Percentiles rank a stretch among this genome's conserved stretches.
phyloP scores from a whole-genome alignment of 2,329 filamentous ascomycete genomes.

The Iodosphaeria phyllophila region DNA sequence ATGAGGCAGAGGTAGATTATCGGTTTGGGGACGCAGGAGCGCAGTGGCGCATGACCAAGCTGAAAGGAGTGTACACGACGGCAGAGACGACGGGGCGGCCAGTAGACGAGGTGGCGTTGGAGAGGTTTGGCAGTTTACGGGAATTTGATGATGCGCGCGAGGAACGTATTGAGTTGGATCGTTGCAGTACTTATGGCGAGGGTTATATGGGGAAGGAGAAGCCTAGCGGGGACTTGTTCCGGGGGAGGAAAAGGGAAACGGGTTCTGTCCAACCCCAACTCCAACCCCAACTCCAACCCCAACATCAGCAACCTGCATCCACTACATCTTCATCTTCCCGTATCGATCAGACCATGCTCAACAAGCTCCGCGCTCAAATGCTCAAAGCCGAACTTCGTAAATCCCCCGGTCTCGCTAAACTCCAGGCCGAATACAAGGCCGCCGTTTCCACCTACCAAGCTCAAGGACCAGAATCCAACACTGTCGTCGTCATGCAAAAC shows the following conservation, averaged over 20 bases:
- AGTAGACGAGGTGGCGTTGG: constrained; percentile 66
- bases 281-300: constrained; percentile 29
- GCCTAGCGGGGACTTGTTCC: constrained; percentile 71
- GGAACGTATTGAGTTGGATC: constrained; percentile 78
- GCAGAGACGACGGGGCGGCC: constrained; percentile 55
- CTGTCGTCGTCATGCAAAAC: constrained; percentile 76
- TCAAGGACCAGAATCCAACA: constrained; percentile 49
- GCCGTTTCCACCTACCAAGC: constrained; percentile 42
- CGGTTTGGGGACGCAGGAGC: constrained; percentile 79
- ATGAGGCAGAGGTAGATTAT: constrained; percentile 51
- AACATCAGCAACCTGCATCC: no score
- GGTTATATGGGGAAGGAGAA: constrained; percentile 74
- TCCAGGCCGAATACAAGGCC: constrained; percentile 71
- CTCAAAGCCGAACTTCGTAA: constrained; percentile 87
- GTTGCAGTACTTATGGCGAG: constrained; percentile 64
- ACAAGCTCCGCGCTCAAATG: constrained; percentile 79
- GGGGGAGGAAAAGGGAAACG: constrained; percentile 47
- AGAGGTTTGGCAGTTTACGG: constrained; percentile 62
- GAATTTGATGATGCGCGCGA: constrained; percentile 88
- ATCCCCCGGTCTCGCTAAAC: constrained; percentile 51
- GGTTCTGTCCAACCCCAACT: constrained; percentile 39
- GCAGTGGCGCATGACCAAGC: constrained; percentile 90
- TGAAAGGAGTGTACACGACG: constrained; percentile 66
- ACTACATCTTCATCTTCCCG: no score
- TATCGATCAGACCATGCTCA: constrained; percentile 64